These are phyloP conservation scores for Pyrenophora seminiperda DNA, from an alignment of 2,329 filamentous ascomycete species.

Conservation along the genomic window DNA sequence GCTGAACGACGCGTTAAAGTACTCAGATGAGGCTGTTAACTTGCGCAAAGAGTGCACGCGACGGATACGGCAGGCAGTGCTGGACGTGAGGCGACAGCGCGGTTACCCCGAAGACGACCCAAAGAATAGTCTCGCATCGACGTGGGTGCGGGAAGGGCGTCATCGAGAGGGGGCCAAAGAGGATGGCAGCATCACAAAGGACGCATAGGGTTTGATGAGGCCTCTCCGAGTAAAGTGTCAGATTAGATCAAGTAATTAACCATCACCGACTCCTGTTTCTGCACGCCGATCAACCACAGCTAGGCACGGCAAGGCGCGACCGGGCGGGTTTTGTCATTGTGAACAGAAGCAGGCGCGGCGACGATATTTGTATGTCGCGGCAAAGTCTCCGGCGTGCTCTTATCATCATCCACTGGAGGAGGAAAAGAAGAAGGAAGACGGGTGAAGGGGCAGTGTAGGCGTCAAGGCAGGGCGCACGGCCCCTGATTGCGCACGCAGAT, in stretches of 20 bases:
- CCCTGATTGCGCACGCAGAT: slow-evolving; percentile 9
- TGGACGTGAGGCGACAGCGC: slow-evolving; percentile 73
- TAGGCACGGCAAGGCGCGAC: slow-evolving; percentile 5
- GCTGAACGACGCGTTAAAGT: slow-evolving; percentile 67
- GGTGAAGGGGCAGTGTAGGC: slow-evolving; percentile 4
- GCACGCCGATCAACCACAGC: slow-evolving; percentile 34
- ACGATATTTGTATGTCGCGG: slow-evolving; percentile 16
- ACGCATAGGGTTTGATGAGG: slow-evolving; percentile 49
- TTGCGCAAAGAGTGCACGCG: slow-evolving; percentile 80
- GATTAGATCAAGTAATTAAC: slow-evolving; percentile 68
- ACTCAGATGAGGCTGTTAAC: slow-evolving; percentile 74
- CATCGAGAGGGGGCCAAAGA: slow-evolving; percentile 62
- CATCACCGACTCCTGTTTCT: slow-evolving; percentile 50
- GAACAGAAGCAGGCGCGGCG: slow-evolving; percentile 13
- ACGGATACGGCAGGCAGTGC: slow-evolving; percentile 77
- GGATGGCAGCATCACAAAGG: slow-evolving; percentile 65
- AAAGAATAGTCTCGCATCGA: slow-evolving; percentile 76
- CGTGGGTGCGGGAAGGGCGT: slow-evolving; percentile 68
- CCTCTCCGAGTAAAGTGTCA: slow-evolving; percentile 48
- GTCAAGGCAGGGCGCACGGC: slow-evolving; percentile 5
- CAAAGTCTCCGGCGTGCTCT: slow-evolving; percentile 40
- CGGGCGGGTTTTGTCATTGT: slow-evolving; percentile 31
- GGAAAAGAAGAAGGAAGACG: background rate
- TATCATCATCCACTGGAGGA: slow-evolving; percentile 43
- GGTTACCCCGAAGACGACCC: slow-evolving; percentile 83